Conservation (phyloP, 83 land plant species). For the Picea mariana region DNA sequence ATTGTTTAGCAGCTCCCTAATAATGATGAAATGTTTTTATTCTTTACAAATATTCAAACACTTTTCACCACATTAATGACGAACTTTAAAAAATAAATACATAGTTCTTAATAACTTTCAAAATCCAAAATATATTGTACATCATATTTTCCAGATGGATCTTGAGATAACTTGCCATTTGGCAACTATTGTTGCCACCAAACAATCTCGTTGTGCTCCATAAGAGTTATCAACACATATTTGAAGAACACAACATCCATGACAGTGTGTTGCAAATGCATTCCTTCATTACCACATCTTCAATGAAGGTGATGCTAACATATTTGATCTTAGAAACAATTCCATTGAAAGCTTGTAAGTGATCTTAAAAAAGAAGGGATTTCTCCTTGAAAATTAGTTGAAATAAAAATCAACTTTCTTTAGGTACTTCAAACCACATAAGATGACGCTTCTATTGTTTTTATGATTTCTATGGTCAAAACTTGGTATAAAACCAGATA, state of each 20-base stretch:
- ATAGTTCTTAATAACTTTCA: constrained; percentile 42
- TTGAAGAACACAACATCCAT: too few relatives aligned
- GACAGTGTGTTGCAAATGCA: too few relatives aligned
- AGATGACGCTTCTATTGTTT: constrained; percentile 30
- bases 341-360: constrained; percentile 14
- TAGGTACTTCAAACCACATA: constrained; percentile 20
- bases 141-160: constrained; percentile 56
- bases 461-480: constrained; percentile 36
- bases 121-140: constrained; percentile 65
- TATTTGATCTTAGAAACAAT: constrained; percentile 11
- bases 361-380: constrained; percentile 11
- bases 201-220: too few relatives aligned
- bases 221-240: too few relatives aligned
- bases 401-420: constrained; percentile 23
- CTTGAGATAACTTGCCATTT: too few relatives aligned
- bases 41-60: constrained; percentile 57
- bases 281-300: constrained; percentile 14
- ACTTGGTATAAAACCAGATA: constrained; percentile 20
- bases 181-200: too few relatives aligned
- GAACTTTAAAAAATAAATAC: constrained; percentile 55
- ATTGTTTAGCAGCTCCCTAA: constrained; percentile 47
- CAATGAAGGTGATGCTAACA: not conserved
- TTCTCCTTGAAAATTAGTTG: constrained; percentile 22
- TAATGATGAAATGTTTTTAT: constrained; percentile 32
- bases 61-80: constrained; percentile 83